Evolutionary conservation across 441 rosid species (phyloP).

Genomic region (Dalechampia spathulata): DNA sequence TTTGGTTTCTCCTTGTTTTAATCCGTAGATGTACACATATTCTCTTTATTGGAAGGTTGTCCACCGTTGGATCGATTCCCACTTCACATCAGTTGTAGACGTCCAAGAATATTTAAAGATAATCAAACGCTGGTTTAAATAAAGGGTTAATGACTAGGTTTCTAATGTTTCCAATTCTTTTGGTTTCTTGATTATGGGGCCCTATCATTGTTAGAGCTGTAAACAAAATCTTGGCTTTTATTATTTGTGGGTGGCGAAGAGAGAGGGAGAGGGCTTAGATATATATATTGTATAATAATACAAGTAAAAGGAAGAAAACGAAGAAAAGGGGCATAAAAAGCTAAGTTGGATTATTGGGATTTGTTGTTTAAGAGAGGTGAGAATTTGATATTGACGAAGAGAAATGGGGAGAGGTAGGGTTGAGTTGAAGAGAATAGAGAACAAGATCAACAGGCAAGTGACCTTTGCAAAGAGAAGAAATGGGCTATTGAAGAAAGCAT

Average conservation of each 20-base stretch:
- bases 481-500: conserved; percentile 98
- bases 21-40: background rate
- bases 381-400: background rate
- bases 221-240: background rate
- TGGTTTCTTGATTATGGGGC: background rate
- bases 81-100: conserved; percentile 4
- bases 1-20: background rate
- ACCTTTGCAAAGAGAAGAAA: conserved; percentile 98
- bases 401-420: conserved; percentile 98
- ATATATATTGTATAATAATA: too few species aligned
- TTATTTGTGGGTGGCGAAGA: background rate
- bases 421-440: conserved; percentile 98
- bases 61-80: conserved; percentile 24
- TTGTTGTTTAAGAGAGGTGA: background rate
- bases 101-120: background rate
- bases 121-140: background rate
- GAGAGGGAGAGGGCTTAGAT: background rate
- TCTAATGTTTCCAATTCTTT: conserved; percentile 1
- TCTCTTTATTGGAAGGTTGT: background rate
- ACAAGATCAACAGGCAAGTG: conserved; percentile 99
- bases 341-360: conserved; percentile 1
- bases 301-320: too few species aligned
- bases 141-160: conserved; percentile 3
- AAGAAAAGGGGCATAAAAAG: too few species aligned
- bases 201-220: conserved; percentile 11